These are phyloP conservation scores for Boletellus ananas DNA, from an alignment of 768 basidiomycete genomes.

Conservation along the genomic window DNA sequence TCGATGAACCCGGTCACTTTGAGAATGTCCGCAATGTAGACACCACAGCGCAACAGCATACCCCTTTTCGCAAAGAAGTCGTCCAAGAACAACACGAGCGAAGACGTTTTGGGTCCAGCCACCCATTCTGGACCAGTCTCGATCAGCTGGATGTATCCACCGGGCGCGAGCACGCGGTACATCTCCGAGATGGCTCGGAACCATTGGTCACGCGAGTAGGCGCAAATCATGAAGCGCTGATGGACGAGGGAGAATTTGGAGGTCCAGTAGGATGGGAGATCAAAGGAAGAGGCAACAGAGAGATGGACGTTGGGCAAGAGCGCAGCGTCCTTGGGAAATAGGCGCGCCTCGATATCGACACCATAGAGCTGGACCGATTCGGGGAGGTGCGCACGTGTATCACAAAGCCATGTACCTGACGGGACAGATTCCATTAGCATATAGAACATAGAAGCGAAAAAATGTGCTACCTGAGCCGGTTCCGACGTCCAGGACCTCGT, in stretches of 20 bases:
- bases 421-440: not conserved
- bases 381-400: slow-evolving; percentile 11
- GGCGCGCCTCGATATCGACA: slow-evolving; percentile 24
- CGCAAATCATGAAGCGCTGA: slow-evolving; percentile 31
- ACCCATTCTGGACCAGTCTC: slow-evolving; percentile 14
- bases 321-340: slow-evolving; percentile 10
- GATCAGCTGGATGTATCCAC: slow-evolving; percentile 33
- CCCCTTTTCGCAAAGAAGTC: slow-evolving; percentile 1
- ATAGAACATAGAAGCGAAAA: too few species aligned
- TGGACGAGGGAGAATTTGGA: slow-evolving; percentile 30
- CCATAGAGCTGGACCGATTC: slow-evolving; percentile 21
- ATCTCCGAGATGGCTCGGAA: slow-evolving; percentile 22
- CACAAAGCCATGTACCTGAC: slow-evolving; percentile 24
- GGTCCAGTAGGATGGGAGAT: slow-evolving; percentile 30
- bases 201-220: slow-evolving; percentile 31
- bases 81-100: not conserved
- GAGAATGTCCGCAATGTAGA: slow-evolving; percentile 4
- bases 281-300: slow-evolving; percentile 21
- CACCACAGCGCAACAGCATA: not conserved
- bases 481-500: slow-evolving; percentile 23
- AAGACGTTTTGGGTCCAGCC: slow-evolving; percentile 4
- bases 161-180: slow-evolving; percentile 29
- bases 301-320: slow-evolving; percentile 17
- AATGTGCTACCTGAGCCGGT: slow-evolving; percentile 17
- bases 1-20: slow-evolving; percentile 7